phyloP scores from a whole-genome alignment of 768 basidiomycete species.

The Scleroderma citrinum region DNA sequence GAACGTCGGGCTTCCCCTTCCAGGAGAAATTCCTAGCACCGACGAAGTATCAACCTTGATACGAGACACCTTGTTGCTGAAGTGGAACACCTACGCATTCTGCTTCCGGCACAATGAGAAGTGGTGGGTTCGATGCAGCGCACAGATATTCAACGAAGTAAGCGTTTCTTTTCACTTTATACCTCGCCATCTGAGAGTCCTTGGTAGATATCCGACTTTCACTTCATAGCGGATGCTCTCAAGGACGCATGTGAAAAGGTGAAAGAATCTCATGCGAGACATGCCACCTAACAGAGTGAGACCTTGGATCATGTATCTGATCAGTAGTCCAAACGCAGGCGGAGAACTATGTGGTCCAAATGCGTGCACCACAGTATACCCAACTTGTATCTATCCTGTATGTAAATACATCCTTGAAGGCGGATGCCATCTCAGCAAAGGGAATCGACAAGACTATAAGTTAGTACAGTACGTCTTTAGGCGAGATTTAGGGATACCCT shows the following conservation, averaged over 20 bases:
- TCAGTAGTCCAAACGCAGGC: background rate
- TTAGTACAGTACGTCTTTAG: no score
- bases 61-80: constrained; percentile 12
- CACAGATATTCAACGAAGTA: constrained; percentile 30
- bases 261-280: constrained; percentile 3
- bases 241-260: constrained; percentile 18
- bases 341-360: no score
- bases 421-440: no score
- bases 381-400: no score
- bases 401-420: no score
- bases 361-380: no score
- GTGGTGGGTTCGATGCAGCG: constrained; percentile 29
- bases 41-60: constrained; percentile 11
- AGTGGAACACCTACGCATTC: constrained; percentile 14
- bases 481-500: no score
- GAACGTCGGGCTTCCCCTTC: constrained; percentile 36
- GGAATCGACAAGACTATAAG: no score
- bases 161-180: background rate
- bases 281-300: background rate
- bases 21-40: constrained; percentile 19
- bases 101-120: constrained; percentile 22
- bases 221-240: constrained; percentile 22
- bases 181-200: background rate
- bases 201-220: constrained; percentile 28
- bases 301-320: background rate